phyloP scores from a whole-genome alignment of 257 asterid genomes.

The Henckelia pumila region DNA sequence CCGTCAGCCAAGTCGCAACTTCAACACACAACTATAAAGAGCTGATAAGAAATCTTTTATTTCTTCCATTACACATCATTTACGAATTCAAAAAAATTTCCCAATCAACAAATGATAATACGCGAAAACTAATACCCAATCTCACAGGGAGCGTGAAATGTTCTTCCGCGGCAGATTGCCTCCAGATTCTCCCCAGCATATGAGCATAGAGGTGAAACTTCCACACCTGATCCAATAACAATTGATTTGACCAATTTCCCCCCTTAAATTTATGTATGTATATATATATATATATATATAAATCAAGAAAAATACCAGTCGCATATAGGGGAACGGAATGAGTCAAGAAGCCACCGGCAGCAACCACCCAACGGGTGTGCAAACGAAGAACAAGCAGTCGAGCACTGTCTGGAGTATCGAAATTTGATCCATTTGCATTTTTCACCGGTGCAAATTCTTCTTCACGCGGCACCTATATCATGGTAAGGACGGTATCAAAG shows the following conservation, averaged over 20 bases:
- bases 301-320: conserved; percentile 51
- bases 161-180: conserved; percentile 88
- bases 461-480: conserved; percentile 65
- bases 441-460: conserved; percentile 99
- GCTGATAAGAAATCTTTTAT: not conserved
- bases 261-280: too few species aligned
- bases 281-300: not conserved
- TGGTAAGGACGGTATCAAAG: not conserved
- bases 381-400: conserved; percentile 83
- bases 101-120: not conserved
- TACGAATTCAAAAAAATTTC: not conserved
- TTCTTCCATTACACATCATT: not conserved
- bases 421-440: conserved; percentile 86
- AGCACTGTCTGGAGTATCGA: conserved; percentile 96
- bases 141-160: conserved; percentile 96
- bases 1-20: not conserved
- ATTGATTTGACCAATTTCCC: not conserved
- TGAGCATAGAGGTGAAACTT: conserved; percentile 92
- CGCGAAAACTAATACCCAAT: conserved; percentile 51
- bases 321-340: conserved; percentile 90
- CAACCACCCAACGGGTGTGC: conserved; percentile 94
- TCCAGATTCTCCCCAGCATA: conserved; percentile 96
- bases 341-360: conserved; percentile 97
- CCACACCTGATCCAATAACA: conserved; percentile 58
- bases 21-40: not conserved